These are phyloP conservation scores for Phalaenopsis hybrid DNA, from an alignment of 116 monocot genomes.

Conservation along the genomic window DNA sequence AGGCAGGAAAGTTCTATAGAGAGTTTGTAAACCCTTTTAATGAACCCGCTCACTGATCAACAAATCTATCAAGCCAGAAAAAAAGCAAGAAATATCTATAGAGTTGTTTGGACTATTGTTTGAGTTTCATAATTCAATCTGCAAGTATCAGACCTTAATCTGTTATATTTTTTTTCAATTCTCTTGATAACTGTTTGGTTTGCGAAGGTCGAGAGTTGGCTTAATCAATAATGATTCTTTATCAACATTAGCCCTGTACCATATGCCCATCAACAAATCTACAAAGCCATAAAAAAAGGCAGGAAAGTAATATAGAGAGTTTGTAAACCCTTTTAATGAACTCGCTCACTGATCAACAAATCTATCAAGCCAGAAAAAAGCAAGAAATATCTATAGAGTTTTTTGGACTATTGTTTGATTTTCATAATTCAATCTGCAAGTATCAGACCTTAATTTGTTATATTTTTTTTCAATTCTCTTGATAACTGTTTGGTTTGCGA, in stretches of 20 bases:
- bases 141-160: not conserved
- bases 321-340: not conserved
- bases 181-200: not conserved
- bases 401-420: not conserved
- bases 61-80: no score
- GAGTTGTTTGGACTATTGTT: not conserved
- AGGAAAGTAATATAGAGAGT: not conserved
- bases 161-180: not conserved
- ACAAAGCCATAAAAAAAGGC: constrained; percentile 9
- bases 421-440: not conserved
- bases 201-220: constrained; percentile 74
- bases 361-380: no score
- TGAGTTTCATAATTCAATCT: not conserved
- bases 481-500: constrained; percentile 3
- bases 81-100: no score
- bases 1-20: not conserved
- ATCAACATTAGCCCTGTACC: constrained; percentile 73
- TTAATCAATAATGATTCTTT: constrained; percentile 77
- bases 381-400: no score
- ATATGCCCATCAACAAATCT: constrained; percentile 8
- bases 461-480: not conserved
- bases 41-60: not conserved
- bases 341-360: not conserved
- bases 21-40: not conserved
- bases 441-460: not conserved